phyloP scores from a whole-genome alignment of 306 rosid species.

The Clitoria ternatea region DNA sequence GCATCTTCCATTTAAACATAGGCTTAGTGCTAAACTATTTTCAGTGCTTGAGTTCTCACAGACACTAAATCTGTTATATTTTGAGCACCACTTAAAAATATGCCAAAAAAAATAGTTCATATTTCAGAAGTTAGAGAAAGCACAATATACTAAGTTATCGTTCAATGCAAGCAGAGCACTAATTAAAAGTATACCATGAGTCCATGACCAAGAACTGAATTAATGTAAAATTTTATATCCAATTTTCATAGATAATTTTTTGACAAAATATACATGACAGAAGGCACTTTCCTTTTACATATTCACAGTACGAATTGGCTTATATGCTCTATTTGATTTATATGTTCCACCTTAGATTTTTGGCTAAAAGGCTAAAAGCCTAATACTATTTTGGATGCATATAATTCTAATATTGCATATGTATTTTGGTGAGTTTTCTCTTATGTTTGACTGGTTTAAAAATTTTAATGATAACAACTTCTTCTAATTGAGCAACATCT shows the following conservation, averaged over 20 bases:
- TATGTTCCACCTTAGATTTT: background rate
- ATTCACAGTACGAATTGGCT: background rate
- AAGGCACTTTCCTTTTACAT: background rate
- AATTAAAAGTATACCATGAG: background rate
- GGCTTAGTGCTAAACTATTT: no score
- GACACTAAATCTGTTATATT: background rate
- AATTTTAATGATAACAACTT: background rate
- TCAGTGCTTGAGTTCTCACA: slow-evolving; percentile 1
- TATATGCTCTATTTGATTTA: background rate
- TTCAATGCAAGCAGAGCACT: background rate
- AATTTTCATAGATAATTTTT: background rate
- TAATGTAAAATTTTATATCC: background rate
- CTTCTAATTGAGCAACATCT: background rate
- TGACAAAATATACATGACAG: background rate
- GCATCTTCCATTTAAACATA: no score
- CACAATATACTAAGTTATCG: slow-evolving; percentile 5
- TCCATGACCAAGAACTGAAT: background rate
- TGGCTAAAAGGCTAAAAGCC: background rate
- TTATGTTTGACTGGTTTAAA: background rate
- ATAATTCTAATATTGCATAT: background rate
- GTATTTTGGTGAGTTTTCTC: background rate
- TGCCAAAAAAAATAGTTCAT: background rate
- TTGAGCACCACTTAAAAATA: slow-evolving; percentile 8
- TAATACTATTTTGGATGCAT: background rate
- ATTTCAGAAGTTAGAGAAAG: background rate